These are phyloP conservation scores for Xylaria sp. DNA, from an alignment of 2,329 filamentous ascomycete genomes.

Conservation along the genomic window DNA sequence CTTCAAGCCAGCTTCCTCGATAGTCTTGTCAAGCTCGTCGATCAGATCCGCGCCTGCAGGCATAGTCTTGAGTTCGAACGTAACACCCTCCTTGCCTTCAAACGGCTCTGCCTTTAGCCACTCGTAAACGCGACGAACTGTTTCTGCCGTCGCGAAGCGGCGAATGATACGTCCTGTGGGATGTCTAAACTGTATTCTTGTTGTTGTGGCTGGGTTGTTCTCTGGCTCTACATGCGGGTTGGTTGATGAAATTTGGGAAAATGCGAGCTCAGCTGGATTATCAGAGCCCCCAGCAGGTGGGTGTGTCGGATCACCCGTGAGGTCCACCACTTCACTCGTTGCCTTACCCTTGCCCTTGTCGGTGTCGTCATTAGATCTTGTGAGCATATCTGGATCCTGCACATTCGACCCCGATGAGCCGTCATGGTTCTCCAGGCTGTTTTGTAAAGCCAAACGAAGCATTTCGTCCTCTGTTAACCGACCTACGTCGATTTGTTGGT, in stretches of 20 bases:
- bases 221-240: conserved; percentile 83
- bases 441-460: conserved; percentile 91
- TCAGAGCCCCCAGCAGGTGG: conserved; percentile 18
- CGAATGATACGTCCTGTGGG: conserved; percentile 86
- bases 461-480: conserved; percentile 98
- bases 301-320: conserved; percentile 39
- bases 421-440: conserved; percentile 75
- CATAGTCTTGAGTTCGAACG: conserved; percentile 90
- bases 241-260: conserved; percentile 76
- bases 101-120: conserved; percentile 93
- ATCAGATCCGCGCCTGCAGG: conserved; percentile 83
- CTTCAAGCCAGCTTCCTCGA: conserved; percentile 86
- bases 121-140: conserved; percentile 87
- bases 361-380: conserved; percentile 68
- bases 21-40: conserved; percentile 75
- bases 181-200: conserved; percentile 92
- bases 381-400: conserved; percentile 88
- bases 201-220: conserved; percentile 75
- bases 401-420: conserved; percentile 63
- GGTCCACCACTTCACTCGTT: conserved; percentile 43
- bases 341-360: conserved; percentile 67
- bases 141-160: conserved; percentile 81
- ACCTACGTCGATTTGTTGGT: conserved; percentile 78
- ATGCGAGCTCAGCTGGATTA: conserved; percentile 58
- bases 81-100: conserved; percentile 79